These are phyloP conservation scores for Candida coquimbonensis DNA, from an alignment of 805 yeast species.

Conservation along the genomic window DNA sequence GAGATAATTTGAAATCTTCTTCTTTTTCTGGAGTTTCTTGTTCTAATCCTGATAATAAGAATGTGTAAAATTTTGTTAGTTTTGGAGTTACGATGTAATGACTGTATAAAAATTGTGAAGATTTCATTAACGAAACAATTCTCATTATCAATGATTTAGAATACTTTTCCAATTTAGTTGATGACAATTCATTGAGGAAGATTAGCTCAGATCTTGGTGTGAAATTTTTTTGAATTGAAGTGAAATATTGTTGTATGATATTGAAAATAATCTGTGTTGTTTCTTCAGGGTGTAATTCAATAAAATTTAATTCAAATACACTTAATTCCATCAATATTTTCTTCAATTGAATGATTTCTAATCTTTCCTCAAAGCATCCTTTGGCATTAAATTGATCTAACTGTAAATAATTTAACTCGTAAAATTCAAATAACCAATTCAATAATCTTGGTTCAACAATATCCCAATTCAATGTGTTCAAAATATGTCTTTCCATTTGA, in stretches of 20 bases:
- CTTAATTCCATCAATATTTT: slow-evolving; percentile 43
- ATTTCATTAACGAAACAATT: background rate
- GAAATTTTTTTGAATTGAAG: background rate
- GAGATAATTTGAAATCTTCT: too few relatives aligned
- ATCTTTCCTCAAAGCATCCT: slow-evolving; percentile 17
- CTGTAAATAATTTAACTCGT: slow-evolving; percentile 36
- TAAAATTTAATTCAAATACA: slow-evolving; percentile 39
- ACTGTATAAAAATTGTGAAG: slow-evolving; percentile 3
- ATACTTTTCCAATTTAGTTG: slow-evolving; percentile 5
- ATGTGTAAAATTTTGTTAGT: background rate
- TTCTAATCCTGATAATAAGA: slow-evolving; percentile 6
- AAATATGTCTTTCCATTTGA: slow-evolving; percentile 82
- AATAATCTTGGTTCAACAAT: slow-evolving; percentile 55
- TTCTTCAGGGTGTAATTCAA: slow-evolving; percentile 29
- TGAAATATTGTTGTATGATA: slow-evolving; percentile 7
- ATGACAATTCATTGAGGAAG: slow-evolving; percentile 1
- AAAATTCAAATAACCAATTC: slow-evolving; percentile 38
- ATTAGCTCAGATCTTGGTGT: slow-evolving; percentile 5
- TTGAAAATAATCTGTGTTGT: slow-evolving; percentile 18
- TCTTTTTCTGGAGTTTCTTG: slow-evolving; percentile 6
- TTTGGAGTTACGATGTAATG: background rate
- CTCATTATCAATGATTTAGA: slow-evolving; percentile 9
- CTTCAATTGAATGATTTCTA: slow-evolving; percentile 39
- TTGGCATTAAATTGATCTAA: slow-evolving; percentile 26
- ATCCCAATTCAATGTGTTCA: slow-evolving; percentile 68